These are phyloP conservation scores for Solanum sparsipilum DNA, from an alignment of 257 asterid genomes.

Conservation along the genomic window DNA sequence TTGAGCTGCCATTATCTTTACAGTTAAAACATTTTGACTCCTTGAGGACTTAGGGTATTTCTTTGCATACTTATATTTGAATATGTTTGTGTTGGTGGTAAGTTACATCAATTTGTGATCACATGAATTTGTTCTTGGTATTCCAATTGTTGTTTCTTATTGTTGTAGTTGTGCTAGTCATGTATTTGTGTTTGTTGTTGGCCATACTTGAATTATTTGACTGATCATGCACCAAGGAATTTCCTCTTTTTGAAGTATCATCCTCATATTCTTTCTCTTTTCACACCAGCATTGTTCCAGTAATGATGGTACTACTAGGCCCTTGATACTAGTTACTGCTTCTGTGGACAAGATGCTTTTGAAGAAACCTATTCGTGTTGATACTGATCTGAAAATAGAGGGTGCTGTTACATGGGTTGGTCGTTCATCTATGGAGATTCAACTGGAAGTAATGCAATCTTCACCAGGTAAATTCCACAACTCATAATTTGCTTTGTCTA, in stretches of 20 bases:
- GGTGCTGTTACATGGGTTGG: conserved; percentile 98
- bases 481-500: not conserved
- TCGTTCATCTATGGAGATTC: conserved; percentile 88
- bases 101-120: not conserved
- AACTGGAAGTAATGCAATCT: conserved; percentile 63
- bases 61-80: not conserved
- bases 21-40: not conserved
- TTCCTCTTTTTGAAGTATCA: not conserved
- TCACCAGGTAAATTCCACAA: conserved; percentile 36
- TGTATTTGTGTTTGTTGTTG: not conserved
- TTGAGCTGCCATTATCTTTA: not conserved
- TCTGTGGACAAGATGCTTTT: conserved; percentile 89
- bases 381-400: conserved; percentile 48
- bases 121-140: not conserved
- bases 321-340: conserved; percentile 75
- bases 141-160: not conserved
- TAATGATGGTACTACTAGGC: conserved; percentile 58
- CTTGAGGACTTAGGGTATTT: not conserved
- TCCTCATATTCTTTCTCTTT: not conserved
- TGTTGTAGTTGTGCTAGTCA: not conserved
- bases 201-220: not conserved
- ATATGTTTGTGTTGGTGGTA: not conserved
- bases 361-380: conserved; percentile 56
- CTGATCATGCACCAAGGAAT: not conserved
- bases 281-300: conserved; percentile 62